A percentile compares a stretch with the other conserved stretches of the same genome.
These are phyloP conservation scores for Coemansia sp. DNA, from an alignment of 192 early-diverging fungal species.

Conservation along the genomic window DNA sequence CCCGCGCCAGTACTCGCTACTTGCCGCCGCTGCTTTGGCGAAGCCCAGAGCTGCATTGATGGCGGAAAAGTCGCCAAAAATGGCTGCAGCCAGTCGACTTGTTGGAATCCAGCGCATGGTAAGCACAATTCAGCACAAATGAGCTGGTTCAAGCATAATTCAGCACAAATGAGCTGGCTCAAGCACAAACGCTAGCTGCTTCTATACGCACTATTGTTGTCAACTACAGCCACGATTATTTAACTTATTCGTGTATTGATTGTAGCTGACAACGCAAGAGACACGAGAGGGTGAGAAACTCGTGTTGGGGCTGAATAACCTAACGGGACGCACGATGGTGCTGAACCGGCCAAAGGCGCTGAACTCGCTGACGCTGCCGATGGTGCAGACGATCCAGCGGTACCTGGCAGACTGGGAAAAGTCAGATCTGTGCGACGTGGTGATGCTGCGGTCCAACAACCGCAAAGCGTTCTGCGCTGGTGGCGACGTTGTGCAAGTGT, in stretches of 20 bases:
- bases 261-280: constrained; percentile 26
- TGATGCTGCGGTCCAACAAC: constrained; percentile 77
- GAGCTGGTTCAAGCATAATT: no score
- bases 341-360: constrained; percentile 78
- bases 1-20: neutral
- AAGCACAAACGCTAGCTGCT: no score
- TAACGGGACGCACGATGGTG: constrained; percentile 61
- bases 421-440: constrained; percentile 83
- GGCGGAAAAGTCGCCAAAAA: constrained; percentile 1
- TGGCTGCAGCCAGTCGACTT: constrained; percentile 1
- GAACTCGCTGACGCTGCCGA: constrained; percentile 82
- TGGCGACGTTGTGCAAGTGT: constrained; percentile 69
- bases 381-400: constrained; percentile 79
- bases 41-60: neutral
- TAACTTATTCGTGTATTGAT: no score
- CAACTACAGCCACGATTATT: no score
- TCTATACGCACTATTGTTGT: no score
- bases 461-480: constrained; percentile 89
- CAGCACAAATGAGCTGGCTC: no score
- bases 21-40: neutral
- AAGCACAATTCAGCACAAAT: neutral
- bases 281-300: constrained; percentile 33
- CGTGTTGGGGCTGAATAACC: constrained; percentile 40
- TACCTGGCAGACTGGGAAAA: constrained; percentile 86
- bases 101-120: constrained; percentile 12